Evolutionary conservation across 1,284 basidiomycete genomes (phyloP), one percentile per base, ranked within the genome.

Genomic region (Heterobasidion occidentale): DNA sequence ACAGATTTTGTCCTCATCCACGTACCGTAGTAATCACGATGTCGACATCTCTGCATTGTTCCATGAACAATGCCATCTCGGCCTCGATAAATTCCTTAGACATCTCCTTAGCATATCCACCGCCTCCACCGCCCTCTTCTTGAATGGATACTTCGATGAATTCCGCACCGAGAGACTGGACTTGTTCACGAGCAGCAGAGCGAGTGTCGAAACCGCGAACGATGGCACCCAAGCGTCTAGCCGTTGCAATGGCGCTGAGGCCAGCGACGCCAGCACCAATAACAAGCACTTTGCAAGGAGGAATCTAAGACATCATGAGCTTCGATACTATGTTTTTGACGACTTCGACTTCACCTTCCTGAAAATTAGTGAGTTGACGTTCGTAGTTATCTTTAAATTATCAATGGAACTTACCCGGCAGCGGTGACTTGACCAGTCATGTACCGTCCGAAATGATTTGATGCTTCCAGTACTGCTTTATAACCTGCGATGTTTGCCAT

Each of bases 401-500:
- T 12, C 12, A 46, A 47, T 12, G n/a, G 17, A 14, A 71, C 84
- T 65, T 68, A 90, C 84, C 88, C 89, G 68, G 90, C 90, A 60
- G 90, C 90, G 8, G 90, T 93, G 53, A 91, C 89, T 69, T 93
- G 91, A 66, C 90, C 90, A 47, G 90, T 92, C 60, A 93, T 77
- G 73, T 91, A 92, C 61, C 91, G 77, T 65, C 90, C 90, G 63
- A 93, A 93, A 65, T 88, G 82, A 69, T 91, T 92, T 20, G 88
- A 87, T 38, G 90, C 91, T 70, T 93, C 91, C 63, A 93, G 71
- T 47, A 93, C 89, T 44, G 90, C 90, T 66, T 92, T 90, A 70
- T 93, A 93, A 8, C 90, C 90, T 14, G 89, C 82, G 51, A 92
- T 92, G 65, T 92, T 93, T 14, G 88, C 86, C 90, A 93, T 93